phyloP scores from a whole-genome alignment of 495 filamentous ascomycete species.

The Polyplosphaeria fusca region DNA sequence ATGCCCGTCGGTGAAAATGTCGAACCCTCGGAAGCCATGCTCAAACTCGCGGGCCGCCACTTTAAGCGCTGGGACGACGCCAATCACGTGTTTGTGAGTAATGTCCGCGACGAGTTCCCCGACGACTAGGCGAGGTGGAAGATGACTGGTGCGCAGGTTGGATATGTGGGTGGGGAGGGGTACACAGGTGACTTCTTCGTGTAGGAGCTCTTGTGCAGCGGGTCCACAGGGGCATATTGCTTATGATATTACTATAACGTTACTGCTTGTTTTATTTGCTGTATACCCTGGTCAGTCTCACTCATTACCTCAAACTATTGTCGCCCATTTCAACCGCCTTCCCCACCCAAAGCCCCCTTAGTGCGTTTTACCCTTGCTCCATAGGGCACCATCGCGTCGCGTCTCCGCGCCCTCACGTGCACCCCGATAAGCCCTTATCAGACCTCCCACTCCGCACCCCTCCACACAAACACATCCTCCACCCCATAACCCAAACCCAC shows the following conservation, averaged over 20 bases:
- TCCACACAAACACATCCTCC: neutral
- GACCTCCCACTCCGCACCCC: neutral
- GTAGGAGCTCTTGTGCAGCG: neutral
- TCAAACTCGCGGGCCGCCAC: slow-evolving; percentile 73
- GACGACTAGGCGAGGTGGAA: slow-evolving; percentile 56
- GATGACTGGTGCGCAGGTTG: neutral
- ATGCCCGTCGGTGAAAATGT: slow-evolving; percentile 51
- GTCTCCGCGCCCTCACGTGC: neutral
- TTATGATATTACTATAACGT: neutral
- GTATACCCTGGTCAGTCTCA: too few species aligned
- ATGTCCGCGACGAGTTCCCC: slow-evolving; percentile 80
- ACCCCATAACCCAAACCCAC: neutral
- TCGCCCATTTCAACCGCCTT: too few species aligned
- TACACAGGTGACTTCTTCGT: slow-evolving; percentile 2
- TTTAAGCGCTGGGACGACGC: slow-evolving; percentile 81
- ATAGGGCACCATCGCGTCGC: neutral
- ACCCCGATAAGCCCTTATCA: neutral
- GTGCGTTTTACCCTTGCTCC: too few species aligned
- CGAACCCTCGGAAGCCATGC: slow-evolving; percentile 53
- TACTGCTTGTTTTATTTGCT: neutral
- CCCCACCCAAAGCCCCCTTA: too few species aligned
- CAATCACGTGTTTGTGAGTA: slow-evolving; percentile 73
- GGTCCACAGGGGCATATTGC: neutral
- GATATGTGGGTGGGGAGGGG: neutral
- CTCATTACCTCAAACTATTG: too few species aligned